Evolutionary conservation across 306 rosid genomes (phyloP).

Genomic region (Vicia faba): DNA sequence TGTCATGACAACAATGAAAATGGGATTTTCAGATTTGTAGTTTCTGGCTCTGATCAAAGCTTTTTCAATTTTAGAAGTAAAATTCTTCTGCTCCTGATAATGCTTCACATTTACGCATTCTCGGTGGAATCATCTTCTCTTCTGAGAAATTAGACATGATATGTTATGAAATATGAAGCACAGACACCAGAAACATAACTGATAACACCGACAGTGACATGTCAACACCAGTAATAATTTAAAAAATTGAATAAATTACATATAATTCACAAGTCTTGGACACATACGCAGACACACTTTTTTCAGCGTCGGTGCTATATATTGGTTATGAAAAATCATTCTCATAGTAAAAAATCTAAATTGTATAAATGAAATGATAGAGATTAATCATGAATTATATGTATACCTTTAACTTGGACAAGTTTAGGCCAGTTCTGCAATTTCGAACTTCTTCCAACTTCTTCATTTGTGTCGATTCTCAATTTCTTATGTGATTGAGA

Average conservation of each 20-base stretch:
- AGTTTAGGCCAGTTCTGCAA: not conserved
- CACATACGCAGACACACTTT: too few relatives aligned
- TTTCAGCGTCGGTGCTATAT: too few relatives aligned
- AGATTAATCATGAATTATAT: not conserved
- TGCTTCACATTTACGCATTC: not conserved
- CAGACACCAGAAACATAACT: too few relatives aligned
- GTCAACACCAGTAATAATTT: too few relatives aligned
- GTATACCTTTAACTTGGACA: conserved; percentile 6
- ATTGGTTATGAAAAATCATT: not conserved
- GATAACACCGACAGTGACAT: too few relatives aligned
- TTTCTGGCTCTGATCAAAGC: not conserved
- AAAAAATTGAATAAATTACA: too few relatives aligned
- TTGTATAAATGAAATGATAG: conserved; percentile 4
- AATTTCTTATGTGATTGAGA: not conserved
- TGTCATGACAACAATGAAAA: conserved; percentile 13
- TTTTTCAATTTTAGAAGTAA: not conserved
- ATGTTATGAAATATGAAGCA: not conserved
- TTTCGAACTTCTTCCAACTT: conserved; percentile 15
- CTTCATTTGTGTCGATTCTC: not conserved
- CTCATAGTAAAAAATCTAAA: too few relatives aligned
- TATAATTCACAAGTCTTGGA: too few relatives aligned
- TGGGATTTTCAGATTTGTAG: conserved; percentile 10
- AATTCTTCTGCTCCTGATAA: not conserved
- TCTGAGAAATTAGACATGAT: conserved; percentile 14
- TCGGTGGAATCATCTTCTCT: not conserved